phyloP scores from a whole-genome alignment of 306 rosid species.

The Rosa persica region DNA sequence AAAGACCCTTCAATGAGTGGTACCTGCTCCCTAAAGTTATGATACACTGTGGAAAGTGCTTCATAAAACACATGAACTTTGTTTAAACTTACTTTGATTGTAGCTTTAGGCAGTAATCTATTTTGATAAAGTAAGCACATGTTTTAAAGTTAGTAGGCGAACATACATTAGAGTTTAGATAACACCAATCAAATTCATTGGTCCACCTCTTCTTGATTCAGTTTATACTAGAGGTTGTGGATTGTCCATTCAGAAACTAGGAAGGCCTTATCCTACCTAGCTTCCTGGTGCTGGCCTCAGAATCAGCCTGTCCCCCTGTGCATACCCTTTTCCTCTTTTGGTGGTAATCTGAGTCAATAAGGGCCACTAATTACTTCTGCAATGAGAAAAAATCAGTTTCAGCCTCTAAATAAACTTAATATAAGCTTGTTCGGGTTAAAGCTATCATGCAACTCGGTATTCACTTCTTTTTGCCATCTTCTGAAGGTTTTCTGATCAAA shows the following conservation, averaged over 20 bases:
- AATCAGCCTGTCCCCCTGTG: slow-evolving; percentile 28
- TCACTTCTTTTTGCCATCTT: slow-evolving; percentile 11
- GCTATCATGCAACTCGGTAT: slow-evolving; percentile 28
- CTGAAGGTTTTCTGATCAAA: slow-evolving; percentile 32
- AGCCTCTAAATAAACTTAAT: slow-evolving; percentile 29
- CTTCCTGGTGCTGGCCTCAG: slow-evolving; percentile 25
- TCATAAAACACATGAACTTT: slow-evolving; percentile 31
- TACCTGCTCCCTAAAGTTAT: slow-evolving; percentile 34
- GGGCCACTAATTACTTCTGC: slow-evolving; percentile 17
- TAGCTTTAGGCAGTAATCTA: slow-evolving; percentile 15
- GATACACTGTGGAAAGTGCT: slow-evolving; percentile 29
- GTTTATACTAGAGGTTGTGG: slow-evolving; percentile 33
- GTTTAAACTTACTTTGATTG: slow-evolving; percentile 17
- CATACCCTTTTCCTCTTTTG: slow-evolving; percentile 23
- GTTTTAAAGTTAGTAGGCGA: slow-evolving; percentile 21
- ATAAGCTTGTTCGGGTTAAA: slow-evolving; percentile 35
- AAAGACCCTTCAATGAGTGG: slow-evolving; percentile 22
- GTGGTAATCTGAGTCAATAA: slow-evolving; percentile 45
- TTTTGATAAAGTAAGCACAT: slow-evolving; percentile 20
- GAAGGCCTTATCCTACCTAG: slow-evolving; percentile 29
- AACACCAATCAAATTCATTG: slow-evolving; percentile 17
- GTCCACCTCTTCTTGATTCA: slow-evolving; percentile 30
- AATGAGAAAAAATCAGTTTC: slow-evolving; percentile 29
- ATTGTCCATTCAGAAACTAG: slow-evolving; percentile 47
- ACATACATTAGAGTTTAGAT: slow-evolving; percentile 11